Base-by-base conservation (phyloP, 306 rosid species). In the Abrus pulchellus region DNA sequence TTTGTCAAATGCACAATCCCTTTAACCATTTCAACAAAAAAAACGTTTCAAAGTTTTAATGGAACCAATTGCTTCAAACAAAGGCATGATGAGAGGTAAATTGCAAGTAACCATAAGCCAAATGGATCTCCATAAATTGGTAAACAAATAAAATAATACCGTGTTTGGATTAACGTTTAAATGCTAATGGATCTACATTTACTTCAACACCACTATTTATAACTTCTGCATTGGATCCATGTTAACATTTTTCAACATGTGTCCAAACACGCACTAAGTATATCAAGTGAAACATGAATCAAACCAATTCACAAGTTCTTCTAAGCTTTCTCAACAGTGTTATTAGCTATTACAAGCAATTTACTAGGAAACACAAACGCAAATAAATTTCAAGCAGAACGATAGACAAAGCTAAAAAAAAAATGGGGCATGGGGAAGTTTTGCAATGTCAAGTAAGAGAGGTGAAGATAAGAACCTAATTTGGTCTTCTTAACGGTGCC, bases 401-500 rank as follows among this genome's bases (percentile, higher is more conserved):
- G n/a, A 81, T 49, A 13, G 5, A 69, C 32, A 68, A 29, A 6
- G 45, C 30, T 3, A 54, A 41, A 54, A 4, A 9, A 13, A 32
- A 0, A 75, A 45, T 0, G 38, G 1, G 65, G 7, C 50, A 6
- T n/a, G 2, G 7, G 3, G 1, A 7, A 40, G 52, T 6, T 48
- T 2, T 5, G 68, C 20, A 62, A 52, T 1, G 9, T 3, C 30
- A 7, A 2, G 53, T 59, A 28, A 27, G 5, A 63, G 50, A 53
- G 3, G 1, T 34, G n/a, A 74, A 66, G 30, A 33, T 32, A 11
- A 59, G 59, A 61, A 7, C 97, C 93, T 91, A 81, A 90, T 81
- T 89, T 88, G 70, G 79, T 80, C 67, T 89, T 89, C 88, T 91
- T 91, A 72, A 86, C 4, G 85, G 81, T 80, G 60, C 96, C 92